Evolutionary conservation across 2,329 filamentous ascomycete species (phyloP).

Genomic region (Sclerotinia borealis): DNA sequence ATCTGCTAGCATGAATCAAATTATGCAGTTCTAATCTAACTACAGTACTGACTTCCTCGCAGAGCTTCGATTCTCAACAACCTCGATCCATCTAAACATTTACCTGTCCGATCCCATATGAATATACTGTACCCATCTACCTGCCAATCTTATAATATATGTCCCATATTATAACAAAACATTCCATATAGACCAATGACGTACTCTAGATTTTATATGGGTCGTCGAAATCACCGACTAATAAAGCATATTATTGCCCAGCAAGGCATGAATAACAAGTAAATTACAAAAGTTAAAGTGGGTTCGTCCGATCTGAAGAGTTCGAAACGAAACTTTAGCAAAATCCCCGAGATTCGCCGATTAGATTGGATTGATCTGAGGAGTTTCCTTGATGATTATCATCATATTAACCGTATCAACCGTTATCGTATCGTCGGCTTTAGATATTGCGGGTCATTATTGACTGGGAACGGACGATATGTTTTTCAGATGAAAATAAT

Average conservation of each 20-base stretch:
- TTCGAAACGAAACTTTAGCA: not conserved
- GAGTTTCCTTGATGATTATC: not conserved
- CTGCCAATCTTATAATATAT: not conserved
- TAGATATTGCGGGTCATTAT: not conserved
- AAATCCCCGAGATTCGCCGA: slow-evolving; percentile 1
- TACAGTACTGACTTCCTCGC: not conserved
- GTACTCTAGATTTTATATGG: not conserved
- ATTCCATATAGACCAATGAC: not conserved
- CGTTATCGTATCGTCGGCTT: slow-evolving; percentile 1
- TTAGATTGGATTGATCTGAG: slow-evolving; percentile 2
- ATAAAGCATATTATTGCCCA: not conserved
- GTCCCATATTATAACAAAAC: slow-evolving; percentile 4
- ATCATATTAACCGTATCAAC: not conserved
- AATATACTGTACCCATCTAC: not conserved
- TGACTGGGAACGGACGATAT: not conserved
- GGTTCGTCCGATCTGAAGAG: not conserved
- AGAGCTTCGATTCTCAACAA: not conserved
- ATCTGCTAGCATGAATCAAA: slow-evolving; percentile 4
- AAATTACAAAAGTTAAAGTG: slow-evolving; percentile 2
- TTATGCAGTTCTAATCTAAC: not conserved
- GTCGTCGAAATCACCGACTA: not conserved
- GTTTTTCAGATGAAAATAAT: not conserved
- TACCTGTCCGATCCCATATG: not conserved
- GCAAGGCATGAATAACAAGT: not conserved
- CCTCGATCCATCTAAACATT: too few species aligned